Evolutionary conservation across 176 grass and related monocot species (phyloP).

Genomic region (Hordeum marinum): DNA sequence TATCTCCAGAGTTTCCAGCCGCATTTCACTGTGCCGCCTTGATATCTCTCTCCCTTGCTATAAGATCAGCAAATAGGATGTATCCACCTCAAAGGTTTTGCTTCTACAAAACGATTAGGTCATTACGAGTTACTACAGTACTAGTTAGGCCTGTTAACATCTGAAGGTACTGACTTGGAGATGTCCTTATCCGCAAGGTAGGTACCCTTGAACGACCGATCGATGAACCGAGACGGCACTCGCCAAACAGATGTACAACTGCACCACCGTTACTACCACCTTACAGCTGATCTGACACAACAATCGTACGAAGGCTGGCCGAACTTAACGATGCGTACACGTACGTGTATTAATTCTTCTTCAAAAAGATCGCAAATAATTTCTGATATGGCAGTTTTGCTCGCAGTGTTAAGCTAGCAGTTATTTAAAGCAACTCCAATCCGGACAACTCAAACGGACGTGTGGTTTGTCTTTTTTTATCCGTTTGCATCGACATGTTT

Average conservation of each 20-base stretch:
- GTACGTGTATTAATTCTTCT: too few relatives aligned
- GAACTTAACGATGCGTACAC: neutral
- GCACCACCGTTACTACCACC: neutral
- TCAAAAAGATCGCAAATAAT: neutral
- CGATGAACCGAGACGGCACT: neutral
- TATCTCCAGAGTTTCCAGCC: neutral
- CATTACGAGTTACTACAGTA: neutral
- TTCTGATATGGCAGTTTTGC: neutral
- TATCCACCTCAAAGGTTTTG: neutral
- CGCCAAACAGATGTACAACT: neutral
- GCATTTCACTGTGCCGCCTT: neutral
- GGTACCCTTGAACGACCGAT: neutral
- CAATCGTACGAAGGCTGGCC: neutral
- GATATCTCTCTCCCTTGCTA: neutral
- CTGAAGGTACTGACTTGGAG: neutral
- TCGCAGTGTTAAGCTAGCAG: slow-evolving; percentile 20
- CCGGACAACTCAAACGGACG: too few relatives aligned
- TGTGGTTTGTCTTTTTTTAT: too few relatives aligned
- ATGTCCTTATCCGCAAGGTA: slow-evolving; percentile 9
- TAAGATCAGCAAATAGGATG: neutral
- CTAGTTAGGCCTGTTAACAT: neutral
- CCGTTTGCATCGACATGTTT: too few relatives aligned
- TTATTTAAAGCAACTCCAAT: too few relatives aligned
- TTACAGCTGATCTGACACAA: neutral
- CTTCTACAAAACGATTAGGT: neutral